Conservation (phyloP, 108 stramenopile genomes). For the Conticribra weissflogii region DNA sequence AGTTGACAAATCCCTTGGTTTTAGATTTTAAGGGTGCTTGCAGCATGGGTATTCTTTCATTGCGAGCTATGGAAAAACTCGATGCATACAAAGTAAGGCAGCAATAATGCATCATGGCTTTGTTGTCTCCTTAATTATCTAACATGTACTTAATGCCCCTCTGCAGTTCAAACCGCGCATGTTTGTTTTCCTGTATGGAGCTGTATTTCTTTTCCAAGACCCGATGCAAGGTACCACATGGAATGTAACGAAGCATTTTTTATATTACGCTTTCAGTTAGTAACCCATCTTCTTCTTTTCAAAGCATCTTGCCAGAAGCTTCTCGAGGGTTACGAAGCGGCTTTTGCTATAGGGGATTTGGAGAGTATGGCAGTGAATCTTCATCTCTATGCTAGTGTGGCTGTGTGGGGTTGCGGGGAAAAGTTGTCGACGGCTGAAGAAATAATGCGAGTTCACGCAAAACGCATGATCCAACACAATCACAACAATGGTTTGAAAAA, state of each 20-base stretch:
- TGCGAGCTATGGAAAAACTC: slow-evolving; percentile 15
- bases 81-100: not conserved
- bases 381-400: not conserved
- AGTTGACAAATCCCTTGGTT: slow-evolving; percentile 25
- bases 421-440: slow-evolving; percentile 15
- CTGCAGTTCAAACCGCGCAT: slow-evolving; percentile 19
- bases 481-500: not conserved
- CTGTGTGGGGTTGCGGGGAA: slow-evolving; percentile 10
- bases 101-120: slow-evolving; percentile 7
- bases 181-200: slow-evolving; percentile 20
- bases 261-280: not conserved
- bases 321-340: slow-evolving; percentile 13
- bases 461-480: slow-evolving; percentile 1
- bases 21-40: slow-evolving; percentile 45
- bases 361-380: slow-evolving; percentile 5
- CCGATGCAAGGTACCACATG: slow-evolving; percentile 10
- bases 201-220: slow-evolving; percentile 31
- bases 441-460: not conserved
- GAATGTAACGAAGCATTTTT: not conserved
- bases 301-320: slow-evolving; percentile 1
- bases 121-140: slow-evolving; percentile 6
- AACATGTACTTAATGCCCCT: not conserved
- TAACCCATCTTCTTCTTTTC: not conserved
- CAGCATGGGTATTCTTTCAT: slow-evolving; percentile 35
- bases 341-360: slow-evolving; percentile 2